Base-by-base conservation (phyloP, 805 yeast species). In the Starmerella sirachaensis region DNA sequence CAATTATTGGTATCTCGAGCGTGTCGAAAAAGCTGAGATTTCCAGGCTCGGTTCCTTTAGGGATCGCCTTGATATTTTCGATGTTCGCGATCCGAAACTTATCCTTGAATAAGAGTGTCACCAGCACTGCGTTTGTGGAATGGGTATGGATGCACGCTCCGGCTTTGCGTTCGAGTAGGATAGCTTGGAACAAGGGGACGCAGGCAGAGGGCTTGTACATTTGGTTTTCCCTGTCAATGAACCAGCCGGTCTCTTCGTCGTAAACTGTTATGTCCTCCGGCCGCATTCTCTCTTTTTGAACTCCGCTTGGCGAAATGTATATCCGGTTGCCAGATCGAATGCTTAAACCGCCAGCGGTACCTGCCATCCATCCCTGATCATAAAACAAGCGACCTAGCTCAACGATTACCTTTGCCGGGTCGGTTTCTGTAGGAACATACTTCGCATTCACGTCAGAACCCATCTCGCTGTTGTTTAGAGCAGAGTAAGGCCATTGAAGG, bases 111-210 rank as follows among this genome's bases (percentile, higher is more conserved):
- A 86, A 56, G 47, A 82, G 57, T 0, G 93, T 74, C 19, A 74
- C 73, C 74, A 86, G 65, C 1, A 86, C 94, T 0, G 96, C 94
- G 40, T 72, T 72, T 52, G 78, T 88, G 0, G 95, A 85, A 56
- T 86, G 97, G 0, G 96, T 86, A 58, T 86, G 97, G 42, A 86
- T 85, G 56, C 94, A 82, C 2, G 95, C 94, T 7, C 93, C 93
- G 1, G 93, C 91, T 40, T 70, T 68, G 47, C 88, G 66, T 57
- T 70, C 54, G 18, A 63, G 65, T 59, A 77, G 76, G 46, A 84
- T 72, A 28, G 85, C 74, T 62, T 79, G 55, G 60, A 88, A 86
- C 36, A 86, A 61, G 9, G 96, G 95, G 0, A 94, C 83, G 54
- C 96, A 86, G 0, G 94, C 94, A 20, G 91, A 78, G n/a, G 94